Base-by-base conservation (phyloP, 2,329 filamentous ascomycete species). In the Rutstroemia sydowiana region DNA sequence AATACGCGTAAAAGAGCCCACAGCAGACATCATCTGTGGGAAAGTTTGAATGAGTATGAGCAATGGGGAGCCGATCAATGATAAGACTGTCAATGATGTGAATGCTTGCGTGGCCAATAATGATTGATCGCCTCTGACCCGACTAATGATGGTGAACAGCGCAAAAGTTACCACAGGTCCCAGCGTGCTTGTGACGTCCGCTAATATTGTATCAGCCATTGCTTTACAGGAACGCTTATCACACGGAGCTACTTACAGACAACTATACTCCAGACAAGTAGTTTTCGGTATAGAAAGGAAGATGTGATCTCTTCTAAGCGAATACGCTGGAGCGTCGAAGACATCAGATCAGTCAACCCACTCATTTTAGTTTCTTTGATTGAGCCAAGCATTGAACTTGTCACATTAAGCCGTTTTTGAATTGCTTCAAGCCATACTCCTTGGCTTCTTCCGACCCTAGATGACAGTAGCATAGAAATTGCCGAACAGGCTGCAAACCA, bases 341-440 rank as follows among this genome's bases (percentile, higher is more conserved):
- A 56, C 26, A 71, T 18, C 9, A 13, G 39, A 10, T 41, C 36
- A 11, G 48, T 7, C 57, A 34, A 52, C 45, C 41, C 41, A 3
- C 23, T 21, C 59, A 63, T 60, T 37, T 65, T 65, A 39, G 64
- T 56, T 3, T 59, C 60, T 45, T 63, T 64, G 56, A 65, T 61
- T 3, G 55, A 55, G 39, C 51, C 49, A n/a, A 65, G 56, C 46
- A 59, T 56, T 1, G 56, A 45, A 8, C 59, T 52, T 9, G 62
- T 65, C n/a, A 49, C 54, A 13, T 40, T 31, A n/a, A 63, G 54
- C n/a, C 63, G 59, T 36, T 56, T 62, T 41, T 65, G 56, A 9
- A 64, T 56, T 42, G 57, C 60, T n/a, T 50, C 48, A 36, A 63
- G 52, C 63, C 63, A 65, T 48, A 48, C 40, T 13, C 13, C 34